phyloP scores from a whole-genome alignment of 768 basidiomycete genomes.

The Zangia roseola region DNA sequence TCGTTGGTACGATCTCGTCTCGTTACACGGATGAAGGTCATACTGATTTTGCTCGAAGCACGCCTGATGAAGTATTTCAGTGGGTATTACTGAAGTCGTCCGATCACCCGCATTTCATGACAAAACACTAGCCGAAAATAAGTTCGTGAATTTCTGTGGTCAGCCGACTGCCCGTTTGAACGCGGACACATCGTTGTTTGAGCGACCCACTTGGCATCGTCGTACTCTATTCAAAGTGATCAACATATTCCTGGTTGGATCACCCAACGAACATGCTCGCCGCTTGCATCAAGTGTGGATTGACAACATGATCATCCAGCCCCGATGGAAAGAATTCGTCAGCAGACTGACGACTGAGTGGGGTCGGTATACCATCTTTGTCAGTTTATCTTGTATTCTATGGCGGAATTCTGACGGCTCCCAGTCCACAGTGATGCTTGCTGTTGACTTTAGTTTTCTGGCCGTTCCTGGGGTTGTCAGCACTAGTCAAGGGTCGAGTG shows the following conservation, averaged over 20 bases:
- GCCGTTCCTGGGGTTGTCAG: too few relatives aligned
- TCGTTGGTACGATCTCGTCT: constrained; percentile 5
- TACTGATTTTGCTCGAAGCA: constrained; percentile 5
- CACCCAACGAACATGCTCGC: constrained; percentile 7
- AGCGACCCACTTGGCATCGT: constrained; percentile 5
- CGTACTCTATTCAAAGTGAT: neutral
- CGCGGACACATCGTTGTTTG: constrained; percentile 12
- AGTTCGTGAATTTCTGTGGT: constrained; percentile 14
- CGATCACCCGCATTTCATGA: neutral
- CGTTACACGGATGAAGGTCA: neutral
- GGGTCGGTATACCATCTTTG: constrained; percentile 14
- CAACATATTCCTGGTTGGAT: constrained; percentile 3
- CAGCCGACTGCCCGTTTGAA: constrained; percentile 13
- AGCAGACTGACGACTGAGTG: constrained; percentile 9
- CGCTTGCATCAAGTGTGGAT: constrained; percentile 14
- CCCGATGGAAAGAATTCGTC: constrained; percentile 12
- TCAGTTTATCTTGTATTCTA: neutral
- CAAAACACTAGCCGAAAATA: constrained; percentile 5
- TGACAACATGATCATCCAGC: too few relatives aligned
- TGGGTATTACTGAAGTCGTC: neutral
- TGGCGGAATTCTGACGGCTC: neutral
- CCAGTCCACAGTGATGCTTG: constrained; percentile 20
- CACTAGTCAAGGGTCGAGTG: neutral
- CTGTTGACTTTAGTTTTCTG: constrained; percentile 16
- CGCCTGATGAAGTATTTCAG: constrained; percentile 12